phyloP scores from a whole-genome alignment of 2,329 filamentous ascomycete species.

The Fusarium musae region DNA sequence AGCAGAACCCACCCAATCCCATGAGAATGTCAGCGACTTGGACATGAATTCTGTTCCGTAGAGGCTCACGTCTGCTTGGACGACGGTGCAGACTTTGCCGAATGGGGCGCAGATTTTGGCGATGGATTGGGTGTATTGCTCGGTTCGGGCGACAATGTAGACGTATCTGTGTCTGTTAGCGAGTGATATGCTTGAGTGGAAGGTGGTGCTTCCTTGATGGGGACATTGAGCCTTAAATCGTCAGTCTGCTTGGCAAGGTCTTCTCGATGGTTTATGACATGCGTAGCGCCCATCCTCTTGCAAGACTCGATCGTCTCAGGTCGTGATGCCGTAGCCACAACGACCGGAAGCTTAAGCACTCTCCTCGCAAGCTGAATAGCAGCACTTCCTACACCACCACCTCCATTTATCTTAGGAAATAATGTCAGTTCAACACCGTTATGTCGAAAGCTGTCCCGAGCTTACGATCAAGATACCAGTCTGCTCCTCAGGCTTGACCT shows the following conservation, averaged over 20 bases:
- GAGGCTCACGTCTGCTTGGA: neutral
- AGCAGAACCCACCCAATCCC: conserved; percentile 2
- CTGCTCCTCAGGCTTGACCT: neutral
- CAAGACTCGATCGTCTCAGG: neutral
- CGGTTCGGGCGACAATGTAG: neutral
- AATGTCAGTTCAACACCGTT: accelerated
- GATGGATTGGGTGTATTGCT: neutral
- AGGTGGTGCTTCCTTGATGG: neutral
- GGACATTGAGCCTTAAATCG: neutral
- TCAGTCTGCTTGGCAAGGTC: neutral
- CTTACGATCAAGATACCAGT: neutral
- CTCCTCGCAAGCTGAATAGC: neutral
- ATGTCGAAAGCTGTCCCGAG: accelerated
- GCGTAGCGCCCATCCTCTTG: neutral
- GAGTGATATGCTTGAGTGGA: accelerated
- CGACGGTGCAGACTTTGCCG: neutral
- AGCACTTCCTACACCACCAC: neutral
- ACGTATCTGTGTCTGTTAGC: neutral
- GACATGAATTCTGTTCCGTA: conserved; percentile 3
- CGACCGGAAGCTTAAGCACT: neutral
- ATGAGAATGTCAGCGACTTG: neutral
- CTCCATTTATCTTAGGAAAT: neutral
- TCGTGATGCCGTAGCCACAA: neutral
- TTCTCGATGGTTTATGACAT: neutral
- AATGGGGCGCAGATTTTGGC: conserved; percentile 1